Evolutionary conservation across 2,329 filamentous ascomycete genomes (phyloP), one percentile per base, ranked within the genome.

Genomic region (Paraphaeosphaeria sporulosa): DNA sequence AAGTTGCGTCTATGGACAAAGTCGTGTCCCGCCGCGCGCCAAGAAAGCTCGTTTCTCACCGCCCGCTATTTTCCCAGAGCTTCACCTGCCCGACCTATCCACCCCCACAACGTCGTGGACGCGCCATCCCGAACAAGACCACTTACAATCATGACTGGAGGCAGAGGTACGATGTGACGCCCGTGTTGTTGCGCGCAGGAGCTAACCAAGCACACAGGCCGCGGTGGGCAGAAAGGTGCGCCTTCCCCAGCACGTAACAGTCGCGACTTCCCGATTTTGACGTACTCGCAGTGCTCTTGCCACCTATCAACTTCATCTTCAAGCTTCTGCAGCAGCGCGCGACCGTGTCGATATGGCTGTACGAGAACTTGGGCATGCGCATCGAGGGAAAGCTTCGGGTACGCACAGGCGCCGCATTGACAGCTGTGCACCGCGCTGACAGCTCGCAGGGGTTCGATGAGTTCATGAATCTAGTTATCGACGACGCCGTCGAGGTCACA

Each of bases 401-500:
- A 79, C 65, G 89, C n/a, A 27, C 38, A 30, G 47, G 49, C 1
- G 55, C 15, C 25, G 47, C 30, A 60, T 43, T 7, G 51, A 58
- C 36, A 42, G 12, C 36, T 50, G 42, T 3, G 43, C 32, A 13
- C 49, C 38, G 13, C 61, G 54, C 64, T 76, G 52, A 76, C 55
- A 48, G 4, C 27, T 64, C 38, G 40, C 64, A 97, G 93, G 94
- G 95, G 15, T 99, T 99, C 69, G 95, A 99, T 78, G 95, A 99
- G 80, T 99, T 98, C 82, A 97, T 99, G 94, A 99, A 99, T 82
- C 84, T 99, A 52, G 95, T 98, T 42, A 87, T 97, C 67, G 95
- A 99, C 75, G 93, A 99, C 71, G 95, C 95, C 32, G 88, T 97
- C 59, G 94, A 98, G 81, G 93, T 99, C 47, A 91, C 90, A 78